Percentiles rank a stretch among this genome's conserved stretches.
These are phyloP conservation scores for Karstenula rhodostoma DNA, from an alignment of 2,329 filamentous ascomycete genomes.

Conservation along the genomic window DNA sequence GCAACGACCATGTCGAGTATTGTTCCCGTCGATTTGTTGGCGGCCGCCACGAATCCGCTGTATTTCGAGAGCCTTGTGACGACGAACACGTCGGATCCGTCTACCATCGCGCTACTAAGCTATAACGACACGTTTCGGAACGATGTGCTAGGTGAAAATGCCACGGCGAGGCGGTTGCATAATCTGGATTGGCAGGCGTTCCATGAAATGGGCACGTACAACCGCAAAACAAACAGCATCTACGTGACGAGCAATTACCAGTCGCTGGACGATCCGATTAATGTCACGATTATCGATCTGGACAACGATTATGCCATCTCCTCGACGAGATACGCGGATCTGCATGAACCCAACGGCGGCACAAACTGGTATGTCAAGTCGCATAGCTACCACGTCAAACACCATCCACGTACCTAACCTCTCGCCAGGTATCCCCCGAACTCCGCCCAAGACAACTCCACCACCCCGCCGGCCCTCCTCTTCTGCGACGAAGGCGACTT, in stretches of 20 bases:
- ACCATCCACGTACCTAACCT: no score
- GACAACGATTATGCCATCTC: constrained; percentile 47
- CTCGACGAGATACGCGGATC: constrained; percentile 50
- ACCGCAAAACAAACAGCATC: constrained; percentile 46
- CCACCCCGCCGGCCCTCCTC: constrained; percentile 37
- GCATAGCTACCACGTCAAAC: no score
- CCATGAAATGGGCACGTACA: constrained; percentile 52
- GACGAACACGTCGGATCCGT: constrained; percentile 42
- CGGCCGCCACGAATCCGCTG: constrained; percentile 39
- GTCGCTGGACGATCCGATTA: constrained; percentile 42
- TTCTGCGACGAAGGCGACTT: constrained; percentile 49
- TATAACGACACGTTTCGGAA: constrained; percentile 45
- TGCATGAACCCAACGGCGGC: constrained; percentile 50
- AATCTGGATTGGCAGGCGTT: constrained; percentile 43
- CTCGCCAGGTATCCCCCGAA: constrained; percentile 46
- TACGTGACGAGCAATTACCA: constrained; percentile 54
- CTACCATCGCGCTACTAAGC: constrained; percentile 46
- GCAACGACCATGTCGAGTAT: constrained; percentile 38
- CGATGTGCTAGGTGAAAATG: constrained; percentile 43
- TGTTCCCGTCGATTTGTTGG: constrained; percentile 42
- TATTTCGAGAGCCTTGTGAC: constrained; percentile 41
- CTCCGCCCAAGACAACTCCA: constrained; percentile 26
- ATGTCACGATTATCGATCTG: constrained; percentile 49
- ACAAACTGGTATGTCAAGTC: constrained; percentile 48
- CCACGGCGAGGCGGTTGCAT: constrained; percentile 44